Percentiles rank a stretch among this genome's conserved stretches.
phyloP scores from a whole-genome alignment of 768 basidiomycete species.

The Sistotremastrum suecicum region DNA sequence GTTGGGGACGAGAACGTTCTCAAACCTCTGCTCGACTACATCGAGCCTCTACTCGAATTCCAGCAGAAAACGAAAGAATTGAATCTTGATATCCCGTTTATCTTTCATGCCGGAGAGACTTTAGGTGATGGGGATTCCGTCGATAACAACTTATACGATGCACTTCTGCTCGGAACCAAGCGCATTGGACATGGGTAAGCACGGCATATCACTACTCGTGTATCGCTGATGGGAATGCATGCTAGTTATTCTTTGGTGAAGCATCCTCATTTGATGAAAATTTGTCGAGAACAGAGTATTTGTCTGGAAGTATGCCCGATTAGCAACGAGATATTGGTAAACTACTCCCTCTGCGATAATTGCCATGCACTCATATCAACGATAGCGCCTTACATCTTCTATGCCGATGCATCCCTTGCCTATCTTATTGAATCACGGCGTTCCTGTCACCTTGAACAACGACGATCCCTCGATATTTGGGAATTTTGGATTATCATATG shows the following conservation, averaged over 20 bases:
- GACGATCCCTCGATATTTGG: constrained; percentile 72
- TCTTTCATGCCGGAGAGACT: constrained; percentile 74
- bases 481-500: constrained; percentile 64
- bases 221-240: background rate
- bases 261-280: constrained; percentile 58
- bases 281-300: constrained; percentile 48
- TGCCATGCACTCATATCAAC: background rate
- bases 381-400: constrained; percentile 56
- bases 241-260: constrained; percentile 59
- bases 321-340: constrained; percentile 64
- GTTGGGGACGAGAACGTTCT: constrained; percentile 61
- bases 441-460: constrained; percentile 55
- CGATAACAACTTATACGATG: constrained; percentile 66
- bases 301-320: constrained; percentile 69
- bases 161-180: constrained; percentile 62
- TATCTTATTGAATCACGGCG: constrained; percentile 54
- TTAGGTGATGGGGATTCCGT: constrained; percentile 59
- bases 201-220: background rate
- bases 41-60: constrained; percentile 47
- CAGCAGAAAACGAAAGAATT: constrained; percentile 38
- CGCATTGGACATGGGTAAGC: constrained; percentile 69
- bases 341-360: background rate
- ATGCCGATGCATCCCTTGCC: constrained; percentile 74
- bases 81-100: constrained; percentile 55
- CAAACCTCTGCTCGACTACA: constrained; percentile 47